Base-by-base conservation (phyloP, 2,329 filamentous ascomycete species). In the Anthostomella pinea region DNA sequence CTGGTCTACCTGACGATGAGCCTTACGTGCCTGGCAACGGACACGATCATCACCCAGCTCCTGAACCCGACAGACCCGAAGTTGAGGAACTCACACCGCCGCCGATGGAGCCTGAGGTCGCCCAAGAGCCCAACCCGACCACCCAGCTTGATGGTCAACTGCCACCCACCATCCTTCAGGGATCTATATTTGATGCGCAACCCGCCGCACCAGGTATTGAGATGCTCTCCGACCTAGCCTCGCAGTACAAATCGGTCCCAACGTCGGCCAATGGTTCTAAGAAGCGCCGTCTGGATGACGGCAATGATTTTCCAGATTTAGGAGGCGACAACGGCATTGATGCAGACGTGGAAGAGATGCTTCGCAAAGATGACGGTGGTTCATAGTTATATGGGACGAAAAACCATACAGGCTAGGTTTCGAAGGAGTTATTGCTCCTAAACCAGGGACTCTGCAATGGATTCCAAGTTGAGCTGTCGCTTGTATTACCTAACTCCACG, bases 31-130 rank as follows among this genome's bases (percentile, higher is more conserved):
- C 70, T 3, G 68, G 70, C 3, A 67, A 69, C 7, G 62, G 69
- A 31, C 57, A 70, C 22, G 63, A 62, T n/a, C 65, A 63, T 23
- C 73, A 64, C 43, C 68, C 69, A 3, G 62, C 63, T 10, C 62
- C 72, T 17, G 85, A 87, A 46, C 78, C 79, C 9, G 79, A 81
- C 43, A 81, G 87, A 21, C 90, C 91, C 2, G 81, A 90, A 50
- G 75, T 95, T 39, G 91, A 97, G 62, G 85, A 83, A 5, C 72
- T 96, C 38, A 96, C 90, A 1, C 90, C 89, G n/a, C 86, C 85
- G 2, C 69, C 80, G 2, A 73, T 79, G 41, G 50, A 54, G 30
- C 47, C 41, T 11, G 53, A 55, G 10, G 19, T 33, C 6, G 40
- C 47, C 5, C 39, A 43, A 21, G 36, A 50, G 8, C 46, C 43